Percentiles rank a stretch among this genome's conserved stretches.
Conservation (phyloP, 202 grass and related monocot species). For the Digitaria exilis region DNA sequence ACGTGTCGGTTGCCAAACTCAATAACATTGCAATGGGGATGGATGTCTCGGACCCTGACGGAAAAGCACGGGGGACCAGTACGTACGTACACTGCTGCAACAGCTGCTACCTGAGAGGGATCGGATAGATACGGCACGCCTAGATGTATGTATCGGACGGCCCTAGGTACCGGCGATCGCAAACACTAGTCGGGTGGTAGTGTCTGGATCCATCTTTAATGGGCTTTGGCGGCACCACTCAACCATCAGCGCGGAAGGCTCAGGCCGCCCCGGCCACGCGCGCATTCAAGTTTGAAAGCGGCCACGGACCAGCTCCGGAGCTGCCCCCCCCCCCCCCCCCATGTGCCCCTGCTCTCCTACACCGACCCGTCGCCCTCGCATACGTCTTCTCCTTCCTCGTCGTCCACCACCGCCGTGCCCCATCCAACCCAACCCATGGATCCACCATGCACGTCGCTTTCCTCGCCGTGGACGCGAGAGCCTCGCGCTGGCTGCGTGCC, state of each 20-base stretch:
- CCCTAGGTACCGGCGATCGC: no score
- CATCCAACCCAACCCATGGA: background rate
- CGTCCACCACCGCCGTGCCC: no score
- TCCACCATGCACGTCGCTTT: background rate
- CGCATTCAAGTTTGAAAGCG: constrained; percentile 31
- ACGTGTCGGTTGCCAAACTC: background rate
- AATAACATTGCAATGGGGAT: background rate
- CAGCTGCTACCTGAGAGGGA: background rate
- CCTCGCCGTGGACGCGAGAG: background rate
- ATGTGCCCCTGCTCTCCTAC: constrained; percentile 3
- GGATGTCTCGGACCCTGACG: no score
- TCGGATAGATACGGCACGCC: background rate
- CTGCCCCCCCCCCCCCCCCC: no score
- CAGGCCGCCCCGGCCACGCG: no score
- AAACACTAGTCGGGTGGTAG: no score
- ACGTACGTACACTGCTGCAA: no score
- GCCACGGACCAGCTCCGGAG: background rate
- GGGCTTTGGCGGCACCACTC: background rate
- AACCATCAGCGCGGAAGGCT: background rate
- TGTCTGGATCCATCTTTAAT: background rate
- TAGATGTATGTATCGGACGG: background rate
- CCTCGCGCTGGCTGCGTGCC: background rate
- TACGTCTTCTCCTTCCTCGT: no score
- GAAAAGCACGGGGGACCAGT: background rate
- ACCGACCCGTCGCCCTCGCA: no score